A percentile compares a stretch with the other conserved stretches of the same genome.
Evolutionary conservation across 192 early-diverging fungal species (phyloP).

Genomic region (Pilobolus umbonatus): DNA sequence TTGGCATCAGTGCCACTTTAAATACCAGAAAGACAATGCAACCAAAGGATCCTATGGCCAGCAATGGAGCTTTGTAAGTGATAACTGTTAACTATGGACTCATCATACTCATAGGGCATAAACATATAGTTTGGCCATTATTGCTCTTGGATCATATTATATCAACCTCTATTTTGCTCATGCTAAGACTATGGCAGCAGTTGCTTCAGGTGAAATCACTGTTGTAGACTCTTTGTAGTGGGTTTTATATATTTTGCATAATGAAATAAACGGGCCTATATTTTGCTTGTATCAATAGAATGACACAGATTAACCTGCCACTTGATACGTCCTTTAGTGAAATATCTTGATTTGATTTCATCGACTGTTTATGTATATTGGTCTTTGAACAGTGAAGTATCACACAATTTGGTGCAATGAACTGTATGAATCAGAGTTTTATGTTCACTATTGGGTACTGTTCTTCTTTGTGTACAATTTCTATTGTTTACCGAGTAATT

Average conservation of each 20-base stretch:
- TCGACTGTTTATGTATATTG: no score
- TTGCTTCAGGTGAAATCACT: slow-evolving; percentile 4
- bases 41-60: slow-evolving; percentile 13
- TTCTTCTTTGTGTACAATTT: no score
- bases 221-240: neutral
- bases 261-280: neutral
- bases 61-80: slow-evolving; percentile 31
- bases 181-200: slow-evolving; percentile 10
- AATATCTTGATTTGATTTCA: no score
- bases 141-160: slow-evolving; percentile 22
- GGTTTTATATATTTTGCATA: neutral
- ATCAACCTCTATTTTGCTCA: slow-evolving; percentile 20
- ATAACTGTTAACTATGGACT: neutral
- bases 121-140: slow-evolving; percentile 18
- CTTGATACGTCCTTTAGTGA: no score
- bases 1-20: slow-evolving; percentile 26
- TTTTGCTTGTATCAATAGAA: no score
- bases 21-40: slow-evolving; percentile 28
- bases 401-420: no score
- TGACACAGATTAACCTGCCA: no score
- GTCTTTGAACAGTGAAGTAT: no score
- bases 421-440: no score
- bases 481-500: no score
- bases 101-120: neutral
- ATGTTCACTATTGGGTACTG: no score